Evolutionary conservation across 805 yeast genomes (phyloP), one percentile per base, ranked within the genome.

Genomic region (Candida chauliodis): DNA sequence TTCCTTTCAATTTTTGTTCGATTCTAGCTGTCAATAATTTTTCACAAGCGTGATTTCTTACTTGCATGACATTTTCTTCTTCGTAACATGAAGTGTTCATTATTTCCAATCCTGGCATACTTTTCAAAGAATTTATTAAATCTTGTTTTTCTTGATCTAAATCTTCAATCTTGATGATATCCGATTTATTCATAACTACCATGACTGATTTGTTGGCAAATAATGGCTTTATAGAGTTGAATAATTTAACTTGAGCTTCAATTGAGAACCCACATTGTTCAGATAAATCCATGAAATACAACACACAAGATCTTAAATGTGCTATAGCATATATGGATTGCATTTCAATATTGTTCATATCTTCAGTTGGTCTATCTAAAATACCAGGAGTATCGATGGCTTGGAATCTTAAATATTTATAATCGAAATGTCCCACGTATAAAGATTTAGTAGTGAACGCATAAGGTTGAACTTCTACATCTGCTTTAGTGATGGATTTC

Each of bases 371-470:
- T 64, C 98, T 81, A 67, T 93, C 99, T 61, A 93, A 74, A 55
- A 93, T 90, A 73, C 99, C 99, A 23, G 99, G 99, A 26, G 99
- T 93, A 67, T 93, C 99, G 58, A 93, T 93, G 40, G 98, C 99
- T 73, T 93, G 99, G 73, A 93, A 93, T 58, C 99, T 77, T 58
- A 93, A 73, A 65, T 93, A 95, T 70, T 93, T 93, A 73, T 93
- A 93, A 70, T 93, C 99, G 61, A 93, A 93, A 70, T 93, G 99
- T 51, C 99, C 99, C 42, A 93, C 99, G 55, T 88, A 93, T 53
- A 93, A 71, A 22, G 96, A 86, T 71, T 93, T 93, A 45, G 99
- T 93, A 51, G 99, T 93, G 81, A 93, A 93, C 23, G 99, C 99
- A 65, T 93, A 93, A 29, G 99, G 99, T 67, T 93, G 99, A 45